Conservation (phyloP, 495 filamentous ascomycete species). For the Hypoxylon intermedium region DNA sequence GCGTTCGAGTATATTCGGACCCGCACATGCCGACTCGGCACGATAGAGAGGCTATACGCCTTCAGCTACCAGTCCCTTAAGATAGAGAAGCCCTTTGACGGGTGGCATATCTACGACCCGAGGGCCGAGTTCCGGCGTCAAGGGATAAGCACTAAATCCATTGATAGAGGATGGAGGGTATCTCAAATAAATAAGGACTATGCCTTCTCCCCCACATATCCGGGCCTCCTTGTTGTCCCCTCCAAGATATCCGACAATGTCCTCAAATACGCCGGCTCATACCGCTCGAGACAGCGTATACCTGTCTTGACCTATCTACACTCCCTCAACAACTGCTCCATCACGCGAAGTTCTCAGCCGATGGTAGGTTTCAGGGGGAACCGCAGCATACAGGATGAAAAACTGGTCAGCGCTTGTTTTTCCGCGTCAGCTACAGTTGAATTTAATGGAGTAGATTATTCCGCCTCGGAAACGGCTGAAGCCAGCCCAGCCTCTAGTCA, state of each 20-base stretch:
- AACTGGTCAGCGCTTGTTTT: conserved; percentile 90
- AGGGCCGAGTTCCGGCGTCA: conserved; percentile 79
- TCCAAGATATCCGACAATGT: conserved; percentile 92
- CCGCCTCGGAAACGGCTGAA: conserved; percentile 43
- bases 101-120: conserved; percentile 89
- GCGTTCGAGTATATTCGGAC: conserved; percentile 87
- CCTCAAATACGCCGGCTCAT: conserved; percentile 89
- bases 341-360: conserved; percentile 93
- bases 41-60: conserved; percentile 89
- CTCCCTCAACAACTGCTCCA: conserved; percentile 95
- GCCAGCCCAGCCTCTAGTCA: conserved; percentile 67
- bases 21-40: conserved; percentile 81
- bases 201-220: conserved; percentile 93
- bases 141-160: conserved; percentile 76
- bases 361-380: conserved; percentile 86
- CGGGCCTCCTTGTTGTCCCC: conserved; percentile 81
- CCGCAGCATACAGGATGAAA: conserved; percentile 94
- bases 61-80: conserved; percentile 80
- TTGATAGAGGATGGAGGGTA: conserved; percentile 85
- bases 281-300: conserved; percentile 86
- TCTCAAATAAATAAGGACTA: conserved; percentile 90
- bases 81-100: conserved; percentile 75
- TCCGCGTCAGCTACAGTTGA: conserved; percentile 67
- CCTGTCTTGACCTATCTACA: conserved; percentile 92
- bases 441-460: conserved; percentile 43